phyloP scores from a whole-genome alignment of 1,284 basidiomycete species.

The Anthracocystis panici-leucophaei region DNA sequence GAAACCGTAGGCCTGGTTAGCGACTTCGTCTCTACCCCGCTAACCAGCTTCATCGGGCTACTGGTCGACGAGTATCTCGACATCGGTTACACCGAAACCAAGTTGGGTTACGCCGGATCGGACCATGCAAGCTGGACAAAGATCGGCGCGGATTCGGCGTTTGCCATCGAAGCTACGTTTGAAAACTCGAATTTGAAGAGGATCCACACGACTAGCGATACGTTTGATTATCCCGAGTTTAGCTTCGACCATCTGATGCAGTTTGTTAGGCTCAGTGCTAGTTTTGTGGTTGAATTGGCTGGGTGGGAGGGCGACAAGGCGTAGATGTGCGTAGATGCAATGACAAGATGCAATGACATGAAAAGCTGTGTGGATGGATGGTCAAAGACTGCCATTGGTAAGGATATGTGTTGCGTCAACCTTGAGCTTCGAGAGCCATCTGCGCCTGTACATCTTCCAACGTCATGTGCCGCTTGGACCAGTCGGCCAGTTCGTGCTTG shows the following conservation, averaged over 20 bases:
- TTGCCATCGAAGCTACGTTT: conserved; percentile 66
- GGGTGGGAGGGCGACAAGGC: conserved; percentile 59
- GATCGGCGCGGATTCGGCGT: conserved; percentile 69
- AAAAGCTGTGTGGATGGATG: background rate
- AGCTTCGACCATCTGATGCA: conserved; percentile 64
- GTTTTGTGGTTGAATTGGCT: conserved; percentile 64
- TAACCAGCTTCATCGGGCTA: conserved; percentile 80
- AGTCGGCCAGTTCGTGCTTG: conserved; percentile 50
- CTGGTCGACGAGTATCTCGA: conserved; percentile 77
- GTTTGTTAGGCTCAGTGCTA: conserved; percentile 58
- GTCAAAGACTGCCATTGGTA: background rate
- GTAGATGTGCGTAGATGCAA: background rate
- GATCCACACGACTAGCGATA: conserved; percentile 59
- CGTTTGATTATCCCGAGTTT: conserved; percentile 54
- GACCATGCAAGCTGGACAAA: conserved; percentile 74
- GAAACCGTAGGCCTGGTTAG: conserved; percentile 91
- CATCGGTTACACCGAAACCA: conserved; percentile 71
- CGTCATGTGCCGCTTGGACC: conserved; percentile 48
- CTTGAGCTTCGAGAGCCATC: conserved; percentile 24
- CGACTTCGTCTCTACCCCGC: conserved; percentile 82
- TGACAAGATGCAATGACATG: background rate
- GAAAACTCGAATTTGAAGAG: conserved; percentile 59
- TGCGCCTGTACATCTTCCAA: conserved; percentile 35
- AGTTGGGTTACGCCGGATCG: conserved; percentile 94
- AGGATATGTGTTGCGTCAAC: conserved; percentile 9